Evolutionary conservation across 768 basidiomycete species (phyloP), one percentile per base, ranked within the genome.

Genomic region (Tulasnella sp.): DNA sequence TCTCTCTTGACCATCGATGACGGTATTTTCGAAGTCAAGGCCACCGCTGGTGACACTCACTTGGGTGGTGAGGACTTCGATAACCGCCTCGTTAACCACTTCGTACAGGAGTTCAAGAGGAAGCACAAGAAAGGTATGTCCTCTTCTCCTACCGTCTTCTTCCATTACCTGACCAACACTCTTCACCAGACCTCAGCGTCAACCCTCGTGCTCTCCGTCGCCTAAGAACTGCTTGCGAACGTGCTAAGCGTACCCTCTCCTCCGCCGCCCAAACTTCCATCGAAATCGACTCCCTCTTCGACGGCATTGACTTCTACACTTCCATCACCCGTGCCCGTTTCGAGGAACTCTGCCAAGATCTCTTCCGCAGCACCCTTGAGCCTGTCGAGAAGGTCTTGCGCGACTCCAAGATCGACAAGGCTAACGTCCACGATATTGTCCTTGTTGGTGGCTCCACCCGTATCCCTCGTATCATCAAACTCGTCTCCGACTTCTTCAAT

Each of bases 401-500:
- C 48, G 75, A 76, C 67, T 73, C 75, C 63, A 75, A 76, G 70
- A 74, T 74, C 64, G 73, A 75, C 71, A 75, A 75, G 70, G 63
- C 71, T 34, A 65, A 67, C 61, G 74, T 75, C 53, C 65, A 74
- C 72, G 74, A 75, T 66, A 74, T 75, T 63, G 74, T 74, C 57
- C 70, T 75, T 61, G 74, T 75, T 57, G 74, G 74, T 65, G 74
- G 74, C 61, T 74, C 74, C 53, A 75, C 74, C 60, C 73, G 74
- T 68, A 74, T 74, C 61, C 74, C 74, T 62, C 71, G 77, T 63
- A 73, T 84, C 54, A 78, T 79, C 65, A 73, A 82, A 67, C 75
- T 82, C 65, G 73, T 83, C 60, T 77, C 74, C 60, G 80, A 83
- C 56, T 83, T 75, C 72, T 83, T 84, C 69, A 74, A 72, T 66